Evolutionary conservation across 768 basidiomycete species (phyloP).

Genomic region (Paxillus involutus): DNA sequence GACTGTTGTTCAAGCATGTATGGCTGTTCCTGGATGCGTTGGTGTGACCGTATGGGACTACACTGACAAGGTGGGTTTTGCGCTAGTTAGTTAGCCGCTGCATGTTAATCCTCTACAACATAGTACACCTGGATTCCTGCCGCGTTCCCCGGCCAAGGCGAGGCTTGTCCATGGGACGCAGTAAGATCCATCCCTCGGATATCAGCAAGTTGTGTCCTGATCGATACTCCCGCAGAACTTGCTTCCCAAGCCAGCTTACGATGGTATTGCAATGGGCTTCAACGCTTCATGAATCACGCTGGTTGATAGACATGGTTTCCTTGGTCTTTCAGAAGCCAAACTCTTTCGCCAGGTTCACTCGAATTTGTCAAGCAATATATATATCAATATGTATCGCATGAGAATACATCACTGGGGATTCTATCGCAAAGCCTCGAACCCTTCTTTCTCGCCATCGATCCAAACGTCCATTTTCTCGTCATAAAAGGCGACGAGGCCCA

Average conservation of each 20-base stretch:
- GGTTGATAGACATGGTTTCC: neutral
- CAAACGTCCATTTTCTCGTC: constrained; percentile 70
- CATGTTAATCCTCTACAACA: neutral
- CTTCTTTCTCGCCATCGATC: constrained; percentile 57
- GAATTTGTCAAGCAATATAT: too few relatives aligned
- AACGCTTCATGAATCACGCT: constrained; percentile 5
- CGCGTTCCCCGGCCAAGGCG: constrained; percentile 8
- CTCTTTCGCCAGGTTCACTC: neutral
- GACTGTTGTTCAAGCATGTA: constrained; percentile 55
- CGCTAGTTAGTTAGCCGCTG: constrained; percentile 19
- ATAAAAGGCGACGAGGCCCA: constrained; percentile 57
- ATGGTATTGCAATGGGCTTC: constrained; percentile 13
- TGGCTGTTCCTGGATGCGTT: constrained; percentile 35
- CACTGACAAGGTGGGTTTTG: constrained; percentile 31
- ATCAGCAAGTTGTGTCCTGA: neutral
- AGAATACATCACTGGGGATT: too few relatives aligned
- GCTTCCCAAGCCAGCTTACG: constrained; percentile 13
- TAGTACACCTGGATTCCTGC: constrained; percentile 18
- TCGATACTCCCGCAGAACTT: constrained; percentile 6
- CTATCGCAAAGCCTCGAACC: constrained; percentile 6
- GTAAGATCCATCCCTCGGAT: constrained; percentile 1
- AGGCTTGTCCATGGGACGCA: constrained; percentile 16
- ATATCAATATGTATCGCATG: too few relatives aligned
- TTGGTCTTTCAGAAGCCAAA: neutral
- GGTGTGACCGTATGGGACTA: constrained; percentile 44